Conservation (phyloP, 2,329 filamentous ascomycete species). For the Fusarium keratoplasticum region DNA sequence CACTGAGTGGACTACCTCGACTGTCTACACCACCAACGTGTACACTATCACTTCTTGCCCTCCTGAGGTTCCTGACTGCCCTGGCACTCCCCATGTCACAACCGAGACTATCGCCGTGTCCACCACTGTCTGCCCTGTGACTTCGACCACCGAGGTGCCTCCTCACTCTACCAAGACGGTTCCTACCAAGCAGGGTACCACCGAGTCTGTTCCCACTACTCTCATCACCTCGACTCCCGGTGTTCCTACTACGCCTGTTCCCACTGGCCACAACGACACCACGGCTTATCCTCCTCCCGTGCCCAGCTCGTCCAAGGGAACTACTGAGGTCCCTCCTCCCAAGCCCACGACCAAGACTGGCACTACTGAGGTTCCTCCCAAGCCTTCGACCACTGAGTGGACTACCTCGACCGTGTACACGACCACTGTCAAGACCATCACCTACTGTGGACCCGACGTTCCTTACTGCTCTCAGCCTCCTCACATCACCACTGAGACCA, state of each 20-base stretch:
- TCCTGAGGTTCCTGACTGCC: conserved; percentile 36
- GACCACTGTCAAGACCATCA: conserved; percentile 7
- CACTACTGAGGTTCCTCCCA: neutral
- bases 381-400: neutral
- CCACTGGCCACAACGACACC: neutral
- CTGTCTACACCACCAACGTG: conserved; percentile 38
- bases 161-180: neutral
- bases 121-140: conserved; percentile 39
- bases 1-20: conserved; percentile 14
- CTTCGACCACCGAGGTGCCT: conserved; percentile 9
- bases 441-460: conserved; percentile 3
- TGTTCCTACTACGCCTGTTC: neutral
- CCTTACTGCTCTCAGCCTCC: conserved; percentile 3
- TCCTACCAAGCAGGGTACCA: neutral
- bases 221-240: neutral
- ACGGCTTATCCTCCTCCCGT: neutral
- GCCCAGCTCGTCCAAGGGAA: neutral
- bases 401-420: conserved; percentile 20
- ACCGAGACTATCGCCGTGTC: conserved; percentile 41
- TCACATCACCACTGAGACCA: conserved; percentile 16
- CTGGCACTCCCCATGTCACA: conserved; percentile 20
- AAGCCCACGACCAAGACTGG: conserved; percentile 12
- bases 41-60: conserved; percentile 35
- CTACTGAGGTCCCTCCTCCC: conserved; percentile 15
- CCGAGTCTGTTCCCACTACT: neutral